These are phyloP conservation scores for Turnera subulata DNA, from an alignment of 345 rosid genomes.

Conservation along the genomic window DNA sequence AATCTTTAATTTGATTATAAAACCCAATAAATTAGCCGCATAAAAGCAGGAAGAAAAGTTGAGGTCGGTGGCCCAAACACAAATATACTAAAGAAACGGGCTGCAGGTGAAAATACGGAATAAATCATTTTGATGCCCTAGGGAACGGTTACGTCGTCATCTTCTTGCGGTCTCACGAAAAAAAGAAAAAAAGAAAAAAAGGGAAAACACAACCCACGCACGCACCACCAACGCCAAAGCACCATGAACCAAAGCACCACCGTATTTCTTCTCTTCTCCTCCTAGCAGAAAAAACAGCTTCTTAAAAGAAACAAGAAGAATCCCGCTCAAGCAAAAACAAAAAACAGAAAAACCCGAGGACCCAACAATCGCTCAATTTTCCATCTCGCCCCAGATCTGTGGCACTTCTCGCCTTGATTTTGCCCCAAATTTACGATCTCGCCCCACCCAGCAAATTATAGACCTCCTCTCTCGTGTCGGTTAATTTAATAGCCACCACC, in stretches of 20 bases:
- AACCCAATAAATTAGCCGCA: too few species aligned
- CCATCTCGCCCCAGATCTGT: conserved; percentile 30
- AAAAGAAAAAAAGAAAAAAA: too few species aligned
- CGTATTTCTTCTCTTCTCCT: not conserved
- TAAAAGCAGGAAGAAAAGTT: too few species aligned
- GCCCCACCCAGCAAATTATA: not conserved
- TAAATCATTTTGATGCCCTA: conserved; percentile 16
- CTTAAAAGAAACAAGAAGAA: not conserved
- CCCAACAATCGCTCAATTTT: not conserved
- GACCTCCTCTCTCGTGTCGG: not conserved
- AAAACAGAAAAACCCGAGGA: not conserved
- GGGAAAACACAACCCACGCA: not conserved
- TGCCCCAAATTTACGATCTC: conserved; percentile 27
- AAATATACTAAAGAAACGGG: not conserved
- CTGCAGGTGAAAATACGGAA: conserved; percentile 6
- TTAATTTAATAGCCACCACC: too few species aligned
- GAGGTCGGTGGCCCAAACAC: too few species aligned
- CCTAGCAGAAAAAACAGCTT: not conserved
- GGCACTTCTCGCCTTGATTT: conserved; percentile 11
- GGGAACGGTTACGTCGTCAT: not conserved
- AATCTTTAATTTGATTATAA: too few species aligned
- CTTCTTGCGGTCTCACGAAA: conserved; percentile 1
- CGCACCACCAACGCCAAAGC: not conserved
- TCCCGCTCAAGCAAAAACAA: not conserved
- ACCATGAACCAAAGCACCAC: not conserved